Base-by-base conservation (phyloP, 495 filamentous ascomycete genomes). In the Neurospora sp. region DNA sequence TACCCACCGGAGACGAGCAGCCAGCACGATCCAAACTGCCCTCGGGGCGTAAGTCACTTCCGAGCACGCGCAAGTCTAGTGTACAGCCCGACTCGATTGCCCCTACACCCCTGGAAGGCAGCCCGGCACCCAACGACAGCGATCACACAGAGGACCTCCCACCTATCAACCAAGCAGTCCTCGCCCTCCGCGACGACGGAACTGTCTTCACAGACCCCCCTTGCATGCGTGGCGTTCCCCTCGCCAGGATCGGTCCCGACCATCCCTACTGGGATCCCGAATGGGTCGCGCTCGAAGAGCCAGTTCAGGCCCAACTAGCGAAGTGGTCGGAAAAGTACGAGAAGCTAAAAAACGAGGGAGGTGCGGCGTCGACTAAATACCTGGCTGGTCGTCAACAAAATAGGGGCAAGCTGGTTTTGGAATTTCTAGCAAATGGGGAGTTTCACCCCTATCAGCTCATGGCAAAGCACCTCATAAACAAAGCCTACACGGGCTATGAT, bases 391-490 rank as follows among this genome's bases (percentile, higher is more conserved):
- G 85, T 1, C 84, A 86, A 73, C 77, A 84, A 41, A 85, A 86
- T 69, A 75, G 85, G 39, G 85, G 85, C 65, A 79, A 80, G 12
- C 46, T 81, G 7, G 80, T 85, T 11, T 74, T 86, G 38, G 76
- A 80, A 69, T 86, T 84, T 70, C 76, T 86, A 5, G 59, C 77
- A 14, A 77, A 82, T 3, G 84, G 80, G 16, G 75, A 80, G n/a
- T 79, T 85, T 48, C 83, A 85, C 70, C 85, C 85, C 4, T 85
- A 84, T 75, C 85, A 86, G 73, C 80, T 86, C 20, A 77, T 85
- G 16, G 80, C 73, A 40, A 85, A 85, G 73, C 72, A 78, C 10
- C 82, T 77, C 74, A 76, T 86, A 73, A 81, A 74, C 69, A 79
- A 79, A 68, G 75, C 76, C 7, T 78, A 85, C n/a, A 79, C 78